Percentiles rank a stretch among this genome's conserved stretches.
Evolutionary conservation across 2,329 filamentous ascomycete species (phyloP).

Genomic region (Trichophyton verrucosum): DNA sequence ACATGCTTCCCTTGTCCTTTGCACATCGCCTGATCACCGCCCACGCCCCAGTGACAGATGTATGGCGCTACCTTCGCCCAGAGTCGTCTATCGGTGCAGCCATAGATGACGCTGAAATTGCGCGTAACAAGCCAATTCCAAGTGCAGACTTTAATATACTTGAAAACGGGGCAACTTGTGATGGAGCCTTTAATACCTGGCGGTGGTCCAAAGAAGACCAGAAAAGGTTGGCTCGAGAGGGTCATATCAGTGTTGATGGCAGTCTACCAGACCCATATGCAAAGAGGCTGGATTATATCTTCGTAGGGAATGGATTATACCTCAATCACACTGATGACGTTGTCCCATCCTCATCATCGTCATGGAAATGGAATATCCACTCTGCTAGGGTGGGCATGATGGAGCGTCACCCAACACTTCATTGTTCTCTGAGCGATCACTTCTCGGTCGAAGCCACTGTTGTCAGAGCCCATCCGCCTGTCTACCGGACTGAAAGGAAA

Average conservation of each 20-base stretch:
- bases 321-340: not conserved
- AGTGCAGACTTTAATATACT: conserved; percentile 64
- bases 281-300: conserved; percentile 92
- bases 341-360: conserved; percentile 17
- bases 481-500: not conserved
- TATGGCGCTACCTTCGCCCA: conserved; percentile 74
- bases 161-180: conserved; percentile 77
- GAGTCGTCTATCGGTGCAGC: conserved; percentile 68
- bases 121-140: conserved; percentile 55
- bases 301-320: conserved; percentile 50
- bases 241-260: conserved; percentile 51
- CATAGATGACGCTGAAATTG: conserved; percentile 53
- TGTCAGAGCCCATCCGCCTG: conserved; percentile 26
- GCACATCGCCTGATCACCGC: conserved; percentile 71
- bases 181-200: conserved; percentile 84
- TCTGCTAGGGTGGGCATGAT: conserved; percentile 65
- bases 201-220: conserved; percentile 64
- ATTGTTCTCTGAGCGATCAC: conserved; percentile 85
- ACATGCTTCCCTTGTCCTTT: conserved; percentile 81
- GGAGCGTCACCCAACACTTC: conserved; percentile 63
- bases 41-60: conserved; percentile 65
- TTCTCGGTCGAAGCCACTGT: conserved; percentile 82
- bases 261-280: conserved; percentile 57
- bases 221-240: conserved; percentile 53
- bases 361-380: conserved; percentile 54